A percentile compares a stretch with the other conserved stretches of the same genome.
Evolutionary conservation across 495 filamentous ascomycete genomes (phyloP).

Genomic region (Extremus antarcticus): DNA sequence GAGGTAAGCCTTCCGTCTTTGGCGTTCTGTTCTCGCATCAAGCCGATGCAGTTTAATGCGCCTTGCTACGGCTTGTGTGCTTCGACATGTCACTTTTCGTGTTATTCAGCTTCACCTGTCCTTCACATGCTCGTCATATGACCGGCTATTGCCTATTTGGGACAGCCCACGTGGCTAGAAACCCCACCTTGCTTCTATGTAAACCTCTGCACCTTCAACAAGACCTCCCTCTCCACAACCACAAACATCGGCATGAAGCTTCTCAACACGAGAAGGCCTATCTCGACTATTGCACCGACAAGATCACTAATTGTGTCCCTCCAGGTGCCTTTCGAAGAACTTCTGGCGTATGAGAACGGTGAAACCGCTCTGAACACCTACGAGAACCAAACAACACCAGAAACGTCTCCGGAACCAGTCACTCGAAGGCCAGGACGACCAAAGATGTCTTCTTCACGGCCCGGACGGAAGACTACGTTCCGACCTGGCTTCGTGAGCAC

Average conservation of each 20-base stretch:
- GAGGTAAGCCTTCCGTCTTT: conserved; percentile 21
- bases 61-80: background rate
- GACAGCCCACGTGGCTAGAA: background rate
- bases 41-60: background rate
- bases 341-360: conserved; percentile 25
- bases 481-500: conserved; percentile 23
- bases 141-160: background rate
- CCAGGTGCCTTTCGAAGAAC: conserved; percentile 27
- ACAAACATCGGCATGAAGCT: background rate
- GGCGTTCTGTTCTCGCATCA: background rate
- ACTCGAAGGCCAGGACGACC: background rate
- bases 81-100: background rate
- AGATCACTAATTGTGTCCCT: background rate
- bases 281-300: background rate
- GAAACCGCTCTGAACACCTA: conserved; percentile 23
- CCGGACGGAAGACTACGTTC: background rate
- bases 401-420: background rate
- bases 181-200: background rate
- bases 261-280: background rate
- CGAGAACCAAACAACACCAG: conserved; percentile 1
- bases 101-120: background rate
- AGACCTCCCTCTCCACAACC: background rate
- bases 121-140: background rate
- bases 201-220: background rate
- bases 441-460: conserved; percentile 12